Evolutionary conservation across 805 yeast species (phyloP), one percentile per base, ranked within the genome.

Genomic region (Saccharomycopsis fermentans): DNA sequence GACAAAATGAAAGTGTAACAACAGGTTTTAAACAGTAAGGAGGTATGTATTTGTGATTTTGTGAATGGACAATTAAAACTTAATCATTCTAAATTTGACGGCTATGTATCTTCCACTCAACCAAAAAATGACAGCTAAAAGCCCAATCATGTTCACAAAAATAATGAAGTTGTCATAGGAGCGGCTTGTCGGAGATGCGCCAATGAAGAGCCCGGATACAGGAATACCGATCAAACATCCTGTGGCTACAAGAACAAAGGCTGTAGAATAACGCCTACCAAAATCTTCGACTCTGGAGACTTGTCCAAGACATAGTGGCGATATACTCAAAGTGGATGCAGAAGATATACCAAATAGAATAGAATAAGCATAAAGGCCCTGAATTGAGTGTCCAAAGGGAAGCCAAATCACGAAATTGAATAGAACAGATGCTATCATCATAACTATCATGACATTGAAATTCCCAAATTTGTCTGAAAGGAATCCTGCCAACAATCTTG

Each of bases 281-380:
- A 80, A 81, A 62, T 75, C 77, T 52, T 77, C 77, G 1, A 79
- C 76, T 56, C 78, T 76, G 17, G 85, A 80, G 37, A 83, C 80
- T 55, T 79, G 82, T 0, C 83, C 84, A 39, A 80, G 72, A 63
- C 86, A 79, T 2, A 80, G 82, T 1, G 87, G 86, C 16, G 82
- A 77, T 52, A 82, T 65, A 2, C 86, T 76, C 54, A 82, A 70
- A 3, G 81, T 78, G 0, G 86, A 76, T 3, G 85, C 81, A 3
- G 83, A 74, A 54, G 77, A 71, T 58, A 82, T 76, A 0, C 88
- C 88, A 66, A 77, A 82, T 4, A 79, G 64, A 1, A 70, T 71
- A 1, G 81, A 69, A 59, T 79, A 82, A 1, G 76, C 77, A 67
- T 73, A 77, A 51, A 71, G 67, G 6, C 67, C 77, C 21, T 63